Base-by-base conservation (phyloP, 345 rosid species). In the Punica granatum region DNA sequence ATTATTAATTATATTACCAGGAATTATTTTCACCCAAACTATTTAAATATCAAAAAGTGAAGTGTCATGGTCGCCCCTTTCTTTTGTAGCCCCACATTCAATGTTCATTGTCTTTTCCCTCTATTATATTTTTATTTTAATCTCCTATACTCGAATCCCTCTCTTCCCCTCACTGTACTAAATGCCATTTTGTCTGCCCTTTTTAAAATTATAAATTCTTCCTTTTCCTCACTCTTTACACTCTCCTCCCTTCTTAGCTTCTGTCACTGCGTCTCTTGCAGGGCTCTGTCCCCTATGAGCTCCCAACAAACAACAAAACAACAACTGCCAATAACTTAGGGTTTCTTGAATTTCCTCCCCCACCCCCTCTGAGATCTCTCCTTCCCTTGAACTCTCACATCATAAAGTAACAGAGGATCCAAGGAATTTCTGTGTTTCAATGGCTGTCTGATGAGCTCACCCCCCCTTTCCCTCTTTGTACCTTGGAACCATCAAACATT, bases 131-230 rank as follows among this genome's bases (percentile, higher is more conserved):
- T 25, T 41, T 68, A 25, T 60, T 26, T 59, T 33, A 15, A 26
- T 56, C 34, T 7, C 61, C 44, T 15, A 34, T 56, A 36, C 61
- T 53, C 16, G 53, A 68, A 53, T 56, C 48, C 34, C 65, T 19
- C 28, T 25, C 61, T 14, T 25, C 12, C 1, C 8, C 14, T 41
- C 69, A 54, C 54, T 53, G 34, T 37, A 33, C 65, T 59, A 68
- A 60, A 68, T 58, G 65, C 71, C 71, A 46, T 68, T 68, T 60
- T 43, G 58, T 60, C 59, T 68, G 48, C 69, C 19, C 61, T 26
- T 5, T 6, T 4, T 56, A 26, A 13, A 23, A 26, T 2, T n/a
- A 56, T 56, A 26, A 10, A 30, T 56, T 28, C 51, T 56, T 28
- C 51, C 41, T 58, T 37, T n/a, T 9, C 26, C 63, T 34, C 32